Conservation (phyloP, 768 basidiomycete species). For the Clitopilus passeckerianus region DNA sequence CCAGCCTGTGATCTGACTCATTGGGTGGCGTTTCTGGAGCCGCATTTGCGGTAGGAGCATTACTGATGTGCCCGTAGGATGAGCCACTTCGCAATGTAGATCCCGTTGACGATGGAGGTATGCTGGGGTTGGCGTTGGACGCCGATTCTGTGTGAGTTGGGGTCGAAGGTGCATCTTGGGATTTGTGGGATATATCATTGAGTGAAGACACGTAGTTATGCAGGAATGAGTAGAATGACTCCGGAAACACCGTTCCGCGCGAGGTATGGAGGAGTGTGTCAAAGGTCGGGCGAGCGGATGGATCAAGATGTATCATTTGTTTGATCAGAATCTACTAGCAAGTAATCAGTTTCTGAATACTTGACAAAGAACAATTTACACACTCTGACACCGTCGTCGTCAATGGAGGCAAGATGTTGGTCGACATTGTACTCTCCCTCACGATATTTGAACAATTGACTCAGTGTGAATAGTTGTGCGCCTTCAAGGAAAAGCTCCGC, state of each 20-base stretch:
- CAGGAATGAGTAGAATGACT: conserved; percentile 92
- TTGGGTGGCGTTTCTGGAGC: conserved; percentile 49
- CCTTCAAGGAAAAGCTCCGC: conserved; percentile 97
- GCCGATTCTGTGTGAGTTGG: conserved; percentile 19
- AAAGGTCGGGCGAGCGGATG: conserved; percentile 73
- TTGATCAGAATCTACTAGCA: conserved; percentile 71
- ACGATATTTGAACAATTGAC: conserved; percentile 92
- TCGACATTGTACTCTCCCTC: conserved; percentile 82
- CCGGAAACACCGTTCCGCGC: conserved; percentile 80
- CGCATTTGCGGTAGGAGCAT: conserved; percentile 17
- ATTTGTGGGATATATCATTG: conserved; percentile 50
- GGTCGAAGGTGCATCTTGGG: conserved; percentile 34
- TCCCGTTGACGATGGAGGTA: conserved; percentile 27
- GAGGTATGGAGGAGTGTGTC: conserved; percentile 71
- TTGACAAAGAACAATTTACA: conserved; percentile 20
- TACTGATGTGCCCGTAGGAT: conserved; percentile 16
- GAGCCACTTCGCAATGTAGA: conserved; percentile 26
- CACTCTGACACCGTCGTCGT: conserved; percentile 80
- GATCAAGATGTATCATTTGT: conserved; percentile 85
- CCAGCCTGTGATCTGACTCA: conserved; percentile 83
- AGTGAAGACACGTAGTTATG: conserved; percentile 84
- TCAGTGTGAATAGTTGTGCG: conserved; percentile 86
- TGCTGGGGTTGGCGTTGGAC: conserved; percentile 17
- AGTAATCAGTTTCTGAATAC: conserved; percentile 16
- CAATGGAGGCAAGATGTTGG: conserved; percentile 63